Conservation (phyloP, 768 basidiomycete genomes). For the Cubamyces lactineus region DNA sequence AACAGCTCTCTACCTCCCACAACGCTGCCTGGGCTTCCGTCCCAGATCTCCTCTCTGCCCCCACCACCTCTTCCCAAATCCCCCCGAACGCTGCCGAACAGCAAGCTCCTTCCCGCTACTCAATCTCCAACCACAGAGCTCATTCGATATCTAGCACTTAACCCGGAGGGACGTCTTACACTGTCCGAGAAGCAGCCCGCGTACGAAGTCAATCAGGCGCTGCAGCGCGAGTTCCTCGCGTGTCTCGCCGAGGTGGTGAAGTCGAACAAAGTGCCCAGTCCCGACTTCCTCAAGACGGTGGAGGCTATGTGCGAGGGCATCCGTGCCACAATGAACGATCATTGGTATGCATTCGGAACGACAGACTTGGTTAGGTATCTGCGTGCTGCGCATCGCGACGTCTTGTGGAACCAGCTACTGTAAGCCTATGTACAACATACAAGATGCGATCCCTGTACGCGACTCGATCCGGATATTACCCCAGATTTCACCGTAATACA, state of each 20-base stretch:
- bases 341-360: constrained; percentile 13
- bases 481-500: too few relatives aligned
- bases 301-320: constrained; percentile 5
- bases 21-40: too few relatives aligned
- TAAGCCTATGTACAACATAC: neutral
- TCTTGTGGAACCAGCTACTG: constrained; percentile 8
- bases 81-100: too few relatives aligned
- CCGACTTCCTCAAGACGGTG: constrained; percentile 1
- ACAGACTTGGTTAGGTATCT: constrained; percentile 1
- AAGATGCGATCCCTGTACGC: neutral
- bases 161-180: constrained; percentile 5
- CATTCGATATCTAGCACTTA: constrained; percentile 6
- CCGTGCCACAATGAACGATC: constrained; percentile 8
- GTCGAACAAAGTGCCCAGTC: constrained; percentile 10
- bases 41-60: too few relatives aligned
- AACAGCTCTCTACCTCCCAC: too few relatives aligned
- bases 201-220: constrained; percentile 2
- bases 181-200: constrained; percentile 5
- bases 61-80: too few relatives aligned
- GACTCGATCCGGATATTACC: too few relatives aligned
- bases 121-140: too few relatives aligned
- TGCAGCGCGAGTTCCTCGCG: constrained; percentile 17
- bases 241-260: constrained; percentile 12
- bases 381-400: neutral
- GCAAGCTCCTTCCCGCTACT: too few relatives aligned